Evolutionary conservation across 169 alveolate species (phyloP).

Genomic region (Plasmodium vivax): DNA sequence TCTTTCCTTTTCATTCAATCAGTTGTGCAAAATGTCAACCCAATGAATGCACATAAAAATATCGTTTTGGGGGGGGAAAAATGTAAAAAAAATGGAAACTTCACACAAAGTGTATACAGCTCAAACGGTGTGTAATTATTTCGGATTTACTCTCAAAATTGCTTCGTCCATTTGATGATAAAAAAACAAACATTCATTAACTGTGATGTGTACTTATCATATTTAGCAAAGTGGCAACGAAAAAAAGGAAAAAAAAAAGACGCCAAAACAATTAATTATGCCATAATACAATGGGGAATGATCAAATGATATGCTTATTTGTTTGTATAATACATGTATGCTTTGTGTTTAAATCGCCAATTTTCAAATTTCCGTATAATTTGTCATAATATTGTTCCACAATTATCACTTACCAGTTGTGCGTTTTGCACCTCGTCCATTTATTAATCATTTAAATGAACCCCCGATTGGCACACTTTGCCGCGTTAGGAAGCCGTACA

Average conservation of each 20-base stretch:
- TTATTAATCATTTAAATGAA: too few relatives aligned
- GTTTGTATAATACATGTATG: too few relatives aligned
- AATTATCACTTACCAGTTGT: too few relatives aligned
- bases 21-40: background rate
- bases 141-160: background rate
- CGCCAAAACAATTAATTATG: too few relatives aligned
- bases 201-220: background rate
- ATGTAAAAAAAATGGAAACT: background rate
- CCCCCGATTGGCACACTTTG: too few relatives aligned
- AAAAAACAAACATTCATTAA: background rate
- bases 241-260: background rate
- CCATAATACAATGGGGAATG: too few relatives aligned
- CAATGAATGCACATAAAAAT: background rate
- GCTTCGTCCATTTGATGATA: background rate
- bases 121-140: background rate
- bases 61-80: background rate
- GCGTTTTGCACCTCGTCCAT: too few relatives aligned
- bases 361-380: too few relatives aligned
- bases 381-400: too few relatives aligned
- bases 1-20: background rate
- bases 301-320: too few relatives aligned
- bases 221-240: background rate
- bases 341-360: too few relatives aligned
- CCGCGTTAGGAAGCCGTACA: too few relatives aligned
- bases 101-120: background rate